Conservation (phyloP, 208 protist genomes). For the Crithidia acanthocephali region DNA sequence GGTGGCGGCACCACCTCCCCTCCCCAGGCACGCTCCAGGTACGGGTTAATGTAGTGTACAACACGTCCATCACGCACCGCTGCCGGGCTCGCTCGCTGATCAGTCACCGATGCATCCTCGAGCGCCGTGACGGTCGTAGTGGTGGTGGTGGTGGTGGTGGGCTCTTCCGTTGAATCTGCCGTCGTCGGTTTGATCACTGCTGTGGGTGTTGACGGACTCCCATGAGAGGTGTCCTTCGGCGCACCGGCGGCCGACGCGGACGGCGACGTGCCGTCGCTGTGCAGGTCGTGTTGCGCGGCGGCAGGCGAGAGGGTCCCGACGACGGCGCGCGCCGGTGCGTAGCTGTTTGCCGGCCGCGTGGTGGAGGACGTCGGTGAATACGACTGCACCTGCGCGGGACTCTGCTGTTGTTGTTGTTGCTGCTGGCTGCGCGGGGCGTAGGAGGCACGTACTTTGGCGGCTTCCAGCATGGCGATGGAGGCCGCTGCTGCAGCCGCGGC, state of each 20-base stretch:
- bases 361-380: not conserved
- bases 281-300: not conserved
- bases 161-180: too few relatives aligned
- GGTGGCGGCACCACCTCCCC: constrained; percentile 22
- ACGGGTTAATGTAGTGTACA: constrained; percentile 15
- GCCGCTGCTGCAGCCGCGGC: not conserved
- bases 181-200: not conserved
- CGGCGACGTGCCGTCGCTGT: not conserved
- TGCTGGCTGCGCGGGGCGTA: not conserved
- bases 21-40: constrained; percentile 5
- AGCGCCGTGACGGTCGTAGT: not conserved
- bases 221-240: not conserved
- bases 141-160: not conserved
- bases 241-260: not conserved
- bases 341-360: not conserved
- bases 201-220: not conserved
- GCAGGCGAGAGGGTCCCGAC: not conserved
- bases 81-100: not conserved
- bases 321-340: not conserved
- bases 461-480: not conserved
- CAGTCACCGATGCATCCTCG: not conserved
- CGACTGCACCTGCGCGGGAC: not conserved
- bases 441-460: not conserved
- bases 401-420: not conserved
- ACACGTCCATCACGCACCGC: not conserved